These are phyloP conservation scores for Fusarium tricinctum DNA, from an alignment of 2,329 filamentous ascomycete species.

Conservation along the genomic window DNA sequence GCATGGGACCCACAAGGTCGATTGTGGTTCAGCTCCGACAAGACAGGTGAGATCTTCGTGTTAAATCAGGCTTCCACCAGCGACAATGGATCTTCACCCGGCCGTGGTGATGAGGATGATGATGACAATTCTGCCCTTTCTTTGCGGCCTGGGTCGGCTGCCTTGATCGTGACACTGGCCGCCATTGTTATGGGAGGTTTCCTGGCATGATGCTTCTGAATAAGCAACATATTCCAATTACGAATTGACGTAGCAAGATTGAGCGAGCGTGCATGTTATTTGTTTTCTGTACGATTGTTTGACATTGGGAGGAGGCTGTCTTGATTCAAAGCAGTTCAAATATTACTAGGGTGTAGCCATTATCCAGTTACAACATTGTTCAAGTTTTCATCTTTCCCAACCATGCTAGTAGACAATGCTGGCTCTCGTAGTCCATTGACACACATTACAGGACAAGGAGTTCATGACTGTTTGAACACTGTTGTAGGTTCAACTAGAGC, in stretches of 20 bases:
- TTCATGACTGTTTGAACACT: not conserved
- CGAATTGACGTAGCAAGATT: not conserved
- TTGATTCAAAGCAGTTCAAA: not conserved
- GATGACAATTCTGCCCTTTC: constrained; percentile 42
- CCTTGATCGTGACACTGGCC: constrained; percentile 48
- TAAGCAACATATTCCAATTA: not conserved
- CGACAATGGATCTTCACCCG: constrained; percentile 10
- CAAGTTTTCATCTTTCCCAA: constrained; percentile 27
- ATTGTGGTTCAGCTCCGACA: constrained; percentile 73
- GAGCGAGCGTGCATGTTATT: constrained; percentile 4
- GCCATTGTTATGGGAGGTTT: constrained; percentile 50
- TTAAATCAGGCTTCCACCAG: constrained; percentile 47
- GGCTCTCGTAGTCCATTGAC: constrained; percentile 3
- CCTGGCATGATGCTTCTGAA: constrained; percentile 45
- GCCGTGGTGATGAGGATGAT: constrained; percentile 16
- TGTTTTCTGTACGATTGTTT: not conserved
- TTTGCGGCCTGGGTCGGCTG: constrained; percentile 35
- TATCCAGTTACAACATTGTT: constrained; percentile 21
- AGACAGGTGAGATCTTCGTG: constrained; percentile 76
- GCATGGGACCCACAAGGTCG: constrained; percentile 65
- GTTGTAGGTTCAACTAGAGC: not conserved
- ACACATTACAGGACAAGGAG: not conserved
- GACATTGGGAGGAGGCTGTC: not conserved
- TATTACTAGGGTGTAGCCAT: constrained; percentile 8
- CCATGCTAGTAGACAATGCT: constrained; percentile 1